Evolutionary conservation across 2,329 filamentous ascomycete genomes (phyloP).

Genomic region (Fusarium sp.): DNA sequence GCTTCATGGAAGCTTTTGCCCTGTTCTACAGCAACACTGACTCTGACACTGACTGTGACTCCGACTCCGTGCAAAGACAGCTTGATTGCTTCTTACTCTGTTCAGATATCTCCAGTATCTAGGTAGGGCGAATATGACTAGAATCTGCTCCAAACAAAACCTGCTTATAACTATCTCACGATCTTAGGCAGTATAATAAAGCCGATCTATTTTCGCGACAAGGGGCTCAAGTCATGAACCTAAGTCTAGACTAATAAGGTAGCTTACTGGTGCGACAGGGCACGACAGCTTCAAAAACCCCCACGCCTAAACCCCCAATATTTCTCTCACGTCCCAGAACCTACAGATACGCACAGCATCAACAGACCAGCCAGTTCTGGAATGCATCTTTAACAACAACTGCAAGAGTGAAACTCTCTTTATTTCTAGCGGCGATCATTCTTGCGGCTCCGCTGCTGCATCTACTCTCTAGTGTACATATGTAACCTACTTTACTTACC

Average conservation of each 20-base stretch:
- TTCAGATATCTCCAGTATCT: no score
- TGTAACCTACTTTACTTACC: not conserved
- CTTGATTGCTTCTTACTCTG: no score
- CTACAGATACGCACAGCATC: not conserved
- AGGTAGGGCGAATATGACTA: no score
- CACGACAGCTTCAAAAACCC: constrained; percentile 3
- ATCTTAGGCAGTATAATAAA: constrained; percentile 1
- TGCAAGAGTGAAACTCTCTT: constrained; percentile 5
- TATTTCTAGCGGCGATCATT: not conserved
- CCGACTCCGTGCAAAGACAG: no score
- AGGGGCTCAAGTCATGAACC: not conserved
- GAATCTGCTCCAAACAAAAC: not conserved
- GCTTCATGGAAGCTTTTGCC: constrained; percentile 43
- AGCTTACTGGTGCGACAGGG: not conserved
- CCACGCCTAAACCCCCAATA: constrained; percentile 23
- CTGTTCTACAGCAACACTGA: no score
- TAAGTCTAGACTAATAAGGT: not conserved
- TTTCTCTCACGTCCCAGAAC: not conserved
- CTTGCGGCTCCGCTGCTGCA: constrained; percentile 25
- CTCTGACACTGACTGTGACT: no score
- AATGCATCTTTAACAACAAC: constrained; percentile 9
- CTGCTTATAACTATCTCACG: not conserved
- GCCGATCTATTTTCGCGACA: constrained; percentile 23
- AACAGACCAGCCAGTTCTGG: not conserved
- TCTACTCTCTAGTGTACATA: constrained; percentile 2